Conservation (phyloP, 352 stramenopile genomes). For the Globisporangium spiculum region DNA sequence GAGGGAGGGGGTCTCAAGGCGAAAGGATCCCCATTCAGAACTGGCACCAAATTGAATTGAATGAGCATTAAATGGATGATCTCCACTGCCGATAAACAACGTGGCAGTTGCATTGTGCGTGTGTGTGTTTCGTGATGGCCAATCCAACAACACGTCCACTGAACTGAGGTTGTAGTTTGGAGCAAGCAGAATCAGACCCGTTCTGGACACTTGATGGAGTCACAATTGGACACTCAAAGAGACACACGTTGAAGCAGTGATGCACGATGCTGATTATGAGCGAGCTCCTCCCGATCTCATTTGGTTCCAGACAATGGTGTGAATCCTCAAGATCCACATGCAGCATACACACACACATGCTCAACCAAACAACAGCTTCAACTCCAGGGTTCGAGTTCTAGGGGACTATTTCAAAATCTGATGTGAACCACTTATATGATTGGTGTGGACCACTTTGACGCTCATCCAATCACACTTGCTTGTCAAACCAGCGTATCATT, state of each 20-base stretch:
- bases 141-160: background rate
- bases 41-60: background rate
- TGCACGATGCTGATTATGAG: background rate
- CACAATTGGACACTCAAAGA: background rate
- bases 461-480: background rate
- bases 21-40: background rate
- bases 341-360: background rate
- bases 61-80: background rate
- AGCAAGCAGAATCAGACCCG: constrained; percentile 1
- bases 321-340: too few relatives aligned
- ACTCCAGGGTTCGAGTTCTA: background rate
- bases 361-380: background rate
- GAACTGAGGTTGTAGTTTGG: background rate
- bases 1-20: background rate
- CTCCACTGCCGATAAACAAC: too few relatives aligned
- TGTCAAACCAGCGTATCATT: too few relatives aligned
- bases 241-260: background rate
- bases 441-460: background rate
- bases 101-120: background rate
- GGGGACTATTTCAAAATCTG: background rate
- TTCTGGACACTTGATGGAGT: background rate
- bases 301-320: background rate
- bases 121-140: background rate
- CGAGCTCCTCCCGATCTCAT: background rate
- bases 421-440: background rate